A percentile compares a stretch with the other conserved stretches of the same genome.
Conservation (phyloP, 2,329 filamentous ascomycete species). For the Geoglossum cookeanum region DNA sequence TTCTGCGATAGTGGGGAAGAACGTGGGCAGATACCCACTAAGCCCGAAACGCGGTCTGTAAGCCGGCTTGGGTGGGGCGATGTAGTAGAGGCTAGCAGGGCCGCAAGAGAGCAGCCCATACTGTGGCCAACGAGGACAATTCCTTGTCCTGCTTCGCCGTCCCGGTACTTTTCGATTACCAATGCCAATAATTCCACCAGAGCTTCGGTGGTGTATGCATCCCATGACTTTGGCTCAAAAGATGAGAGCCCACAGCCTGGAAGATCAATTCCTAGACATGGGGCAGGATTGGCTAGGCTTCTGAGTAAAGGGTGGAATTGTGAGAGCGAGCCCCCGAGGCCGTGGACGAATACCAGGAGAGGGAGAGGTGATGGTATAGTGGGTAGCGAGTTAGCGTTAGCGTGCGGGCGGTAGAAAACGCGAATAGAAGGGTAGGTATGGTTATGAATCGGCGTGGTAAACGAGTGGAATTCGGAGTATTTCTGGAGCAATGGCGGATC, state of each 20-base stretch:
- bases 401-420: constrained; percentile 67
- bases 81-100: constrained; percentile 45
- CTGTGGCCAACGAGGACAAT: constrained; percentile 76
- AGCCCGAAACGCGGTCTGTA: constrained; percentile 47
- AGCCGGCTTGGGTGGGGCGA: constrained; percentile 33
- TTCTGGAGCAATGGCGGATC: constrained; percentile 69
- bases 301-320: constrained; percentile 71
- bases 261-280: constrained; percentile 74
- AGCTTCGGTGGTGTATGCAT: constrained; percentile 61
- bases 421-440: constrained; percentile 58
- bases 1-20: constrained; percentile 40
- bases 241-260: constrained; percentile 73
- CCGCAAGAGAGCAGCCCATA: constrained; percentile 66
- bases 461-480: constrained; percentile 50
- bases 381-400: constrained; percentile 65
- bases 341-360: constrained; percentile 78
- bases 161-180: constrained; percentile 55
- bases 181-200: constrained; percentile 55
- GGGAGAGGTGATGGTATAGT: constrained; percentile 54
- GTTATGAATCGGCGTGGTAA: constrained; percentile 43
- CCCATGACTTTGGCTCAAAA: constrained; percentile 51
- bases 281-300: constrained; percentile 63
- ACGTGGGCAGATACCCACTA: constrained; percentile 67
- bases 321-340: constrained; percentile 75
- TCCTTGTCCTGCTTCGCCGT: constrained; percentile 43